Base-by-base conservation (phyloP, 345 rosid species). In the Dipteronia dyeriana region DNA sequence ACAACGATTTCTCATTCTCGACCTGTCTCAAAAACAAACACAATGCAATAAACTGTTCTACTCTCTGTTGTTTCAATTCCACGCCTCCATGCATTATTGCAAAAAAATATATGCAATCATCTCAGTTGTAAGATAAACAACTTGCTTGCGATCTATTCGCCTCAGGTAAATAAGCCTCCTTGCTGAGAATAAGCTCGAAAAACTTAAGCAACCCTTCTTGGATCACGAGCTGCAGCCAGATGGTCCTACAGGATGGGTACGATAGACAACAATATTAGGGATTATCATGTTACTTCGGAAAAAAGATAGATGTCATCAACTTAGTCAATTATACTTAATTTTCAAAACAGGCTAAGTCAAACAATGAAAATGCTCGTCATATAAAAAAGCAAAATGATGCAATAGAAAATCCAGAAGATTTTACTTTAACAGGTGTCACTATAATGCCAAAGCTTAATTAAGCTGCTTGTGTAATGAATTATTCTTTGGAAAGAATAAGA, bases 161-260 rank as follows among this genome's bases (percentile, higher is more conserved):
- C 70, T 65, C 61, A 0, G 41, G 74, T 49, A 56, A 65, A 64
- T 51, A 73, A 73, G 66, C 66, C 9, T 66, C 7, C 73, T 75
- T 47, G 19, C 34, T 1, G 8, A 61, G 56, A 68, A 23, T 23
- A 14, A n/a, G 61, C 7, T 4, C 65, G 65, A 66, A 41, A 76
- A 60, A 76, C 75, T 82, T 80, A 81, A 56, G 77, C 76, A 71
- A 85, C 91, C 78, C 91, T 92, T 86, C 84, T 94, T 41, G 90
- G 86, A 84, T 90, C 97, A 23, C 96, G 94, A 75, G 91, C 83
- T 71, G 97, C 85, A 34, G 96, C 89, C 72, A 94, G 71, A 87
- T 92, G 98, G 76, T 94, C 97, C 98, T 94, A 74, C 86, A 87
- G 57, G 53, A 81, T 47, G 61, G 38, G 76, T 74, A 49, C 78